phyloP scores from a whole-genome alignment of 352 stramenopile genomes.

The Phytophthora pseudosyringae region DNA sequence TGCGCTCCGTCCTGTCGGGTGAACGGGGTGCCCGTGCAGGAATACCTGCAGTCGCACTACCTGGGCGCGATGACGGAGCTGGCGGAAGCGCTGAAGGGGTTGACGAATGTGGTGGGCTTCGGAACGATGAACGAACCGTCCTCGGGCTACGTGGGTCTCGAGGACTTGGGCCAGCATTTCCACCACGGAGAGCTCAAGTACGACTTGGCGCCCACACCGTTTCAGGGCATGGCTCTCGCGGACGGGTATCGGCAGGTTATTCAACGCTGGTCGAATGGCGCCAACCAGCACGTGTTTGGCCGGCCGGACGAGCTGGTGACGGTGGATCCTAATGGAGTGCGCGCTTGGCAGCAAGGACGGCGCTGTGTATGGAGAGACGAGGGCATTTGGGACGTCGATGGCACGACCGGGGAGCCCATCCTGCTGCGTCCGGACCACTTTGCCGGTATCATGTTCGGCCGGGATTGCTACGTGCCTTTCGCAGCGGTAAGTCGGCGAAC shows the following conservation, averaged over 20 bases:
- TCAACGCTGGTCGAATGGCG: constrained; percentile 75
- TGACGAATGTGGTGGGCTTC: constrained; percentile 90
- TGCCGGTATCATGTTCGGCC: constrained; percentile 67
- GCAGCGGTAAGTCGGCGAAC: constrained; percentile 42
- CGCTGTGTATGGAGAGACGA: constrained; percentile 85
- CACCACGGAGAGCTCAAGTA: constrained; percentile 71
- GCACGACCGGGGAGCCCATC: constrained; percentile 38
- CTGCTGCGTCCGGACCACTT: constrained; percentile 80
- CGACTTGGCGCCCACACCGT: constrained; percentile 75
- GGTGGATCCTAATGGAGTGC: constrained; percentile 58
- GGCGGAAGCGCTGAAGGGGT: constrained; percentile 59
- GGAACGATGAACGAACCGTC: constrained; percentile 93
- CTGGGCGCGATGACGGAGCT: constrained; percentile 76
- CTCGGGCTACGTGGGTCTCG: constrained; percentile 73
- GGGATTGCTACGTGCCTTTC: constrained; percentile 88
- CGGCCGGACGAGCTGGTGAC: constrained; percentile 49
- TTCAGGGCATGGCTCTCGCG: constrained; percentile 83
- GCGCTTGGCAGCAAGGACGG: constrained; percentile 73
- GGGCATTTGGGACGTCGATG: constrained; percentile 78
- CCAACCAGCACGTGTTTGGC: constrained; percentile 77
- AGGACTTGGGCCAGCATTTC: constrained; percentile 65
- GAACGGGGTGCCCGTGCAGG: constrained; percentile 80
- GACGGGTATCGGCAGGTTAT: constrained; percentile 66
- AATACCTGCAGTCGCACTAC: constrained; percentile 90
- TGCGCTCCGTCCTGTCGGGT: constrained; percentile 79